Evolutionary conservation across 2,329 filamentous ascomycete genomes (phyloP), one percentile per base, ranked within the genome.

Genomic region (Curvularia lunata): DNA sequence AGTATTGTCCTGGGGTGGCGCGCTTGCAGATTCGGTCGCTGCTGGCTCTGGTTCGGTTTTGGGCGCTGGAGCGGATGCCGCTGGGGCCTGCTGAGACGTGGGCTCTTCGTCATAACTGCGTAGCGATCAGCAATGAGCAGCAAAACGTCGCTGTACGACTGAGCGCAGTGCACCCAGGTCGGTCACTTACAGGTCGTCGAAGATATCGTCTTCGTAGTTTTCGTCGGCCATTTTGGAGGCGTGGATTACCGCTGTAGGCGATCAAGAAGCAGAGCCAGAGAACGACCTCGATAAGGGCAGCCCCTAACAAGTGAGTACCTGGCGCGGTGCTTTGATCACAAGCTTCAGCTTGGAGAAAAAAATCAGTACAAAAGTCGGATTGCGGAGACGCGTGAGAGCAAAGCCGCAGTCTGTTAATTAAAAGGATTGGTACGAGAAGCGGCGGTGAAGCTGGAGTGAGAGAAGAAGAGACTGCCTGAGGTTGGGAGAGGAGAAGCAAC

Each of bases 181-280:
- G 5, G 27, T 55, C 16, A 85, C 91, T 80, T 83, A 97, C 92
- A 97, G 86, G 80, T 97, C 93, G 71, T 92, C 92, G 79, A 97
- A 97, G 79, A 97, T 90, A 84, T 97, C 92, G 73, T 97, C 93
- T 69, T 97, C 92, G 67, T 92, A 88, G 67, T 91, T 91, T 73
- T 93, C 91, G 72, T 95, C 91, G 47, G 91, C 87, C 91, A 94
- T 95, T 69, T 48, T 60, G 61, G 7, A 34, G 37, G 19, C 5
- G 41, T 25, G 28, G 25, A 41, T 23, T 18, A 21, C 32, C 28
- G 27, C 41, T 41, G 37, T 34, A 40, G 19, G 8, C 37, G 49
- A 23, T 43, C 19, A 19, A 28, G 28, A 37, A 28, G 54, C 25
- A 42, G 28, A 21, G 38, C 25, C 28, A 48, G 16, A 5, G 18